Evolutionary conservation across 805 yeast genomes (phyloP).

Genomic region (Cyberlindnera veronae): DNA sequence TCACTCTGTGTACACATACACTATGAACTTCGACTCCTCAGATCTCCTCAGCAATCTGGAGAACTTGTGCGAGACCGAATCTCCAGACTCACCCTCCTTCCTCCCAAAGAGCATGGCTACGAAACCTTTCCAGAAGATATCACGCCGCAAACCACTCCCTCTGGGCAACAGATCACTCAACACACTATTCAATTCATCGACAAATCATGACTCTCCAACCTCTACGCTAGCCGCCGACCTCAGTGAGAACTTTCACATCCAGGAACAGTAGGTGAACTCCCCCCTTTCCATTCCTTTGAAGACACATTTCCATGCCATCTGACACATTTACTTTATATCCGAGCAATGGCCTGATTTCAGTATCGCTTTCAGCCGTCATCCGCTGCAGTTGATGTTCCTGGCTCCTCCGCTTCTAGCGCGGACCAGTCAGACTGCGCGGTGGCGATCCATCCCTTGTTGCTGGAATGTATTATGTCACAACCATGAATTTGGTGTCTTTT

Average conservation of each 20-base stretch:
- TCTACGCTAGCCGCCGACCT: conserved; percentile 37
- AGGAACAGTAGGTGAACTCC: conserved; percentile 19
- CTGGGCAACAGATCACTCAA: conserved; percentile 11
- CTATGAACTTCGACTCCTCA: conserved; percentile 23
- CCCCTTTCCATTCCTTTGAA: neutral
- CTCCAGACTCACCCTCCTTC: conserved; percentile 29
- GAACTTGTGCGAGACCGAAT: conserved; percentile 20
- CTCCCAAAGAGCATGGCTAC: conserved; percentile 15
- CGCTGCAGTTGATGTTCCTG: no score
- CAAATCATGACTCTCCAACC: conserved; percentile 35
- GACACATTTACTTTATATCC: no score
- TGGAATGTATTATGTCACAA: conserved; percentile 5
- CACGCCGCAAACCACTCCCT: conserved; percentile 22
- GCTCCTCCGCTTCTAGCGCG: no score
- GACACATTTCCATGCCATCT: no score
- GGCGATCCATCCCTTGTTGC: conserved; percentile 1
- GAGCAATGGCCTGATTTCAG: no score
- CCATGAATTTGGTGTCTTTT: neutral
- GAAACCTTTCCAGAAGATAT: conserved; percentile 13
- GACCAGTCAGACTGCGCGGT: neutral
- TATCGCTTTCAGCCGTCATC: no score
- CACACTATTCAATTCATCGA: conserved; percentile 17
- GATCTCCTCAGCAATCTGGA: conserved; percentile 22
- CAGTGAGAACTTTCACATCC: conserved; percentile 35
- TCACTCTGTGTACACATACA: neutral